These are phyloP conservation scores for Leishmania turanica DNA, from an alignment of 208 protist genomes.

Conservation along the genomic window DNA sequence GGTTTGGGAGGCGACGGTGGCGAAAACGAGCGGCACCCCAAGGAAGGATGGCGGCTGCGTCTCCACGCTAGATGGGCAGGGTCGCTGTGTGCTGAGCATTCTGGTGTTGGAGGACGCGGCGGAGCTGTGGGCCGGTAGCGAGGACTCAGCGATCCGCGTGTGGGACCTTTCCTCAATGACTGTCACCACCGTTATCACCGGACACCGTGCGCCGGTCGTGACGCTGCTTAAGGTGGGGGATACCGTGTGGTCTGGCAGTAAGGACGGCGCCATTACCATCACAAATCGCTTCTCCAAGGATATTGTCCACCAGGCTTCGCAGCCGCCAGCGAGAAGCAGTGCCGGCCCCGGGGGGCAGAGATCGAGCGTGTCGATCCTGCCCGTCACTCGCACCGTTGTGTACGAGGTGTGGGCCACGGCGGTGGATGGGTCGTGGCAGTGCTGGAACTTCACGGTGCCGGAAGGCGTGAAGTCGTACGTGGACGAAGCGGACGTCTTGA, in stretches of 20 bases:
- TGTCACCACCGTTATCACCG: conserved; percentile 40
- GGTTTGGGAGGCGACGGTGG: conserved; percentile 51
- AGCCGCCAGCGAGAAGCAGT: conserved; percentile 33
- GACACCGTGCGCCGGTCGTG: conserved; percentile 55
- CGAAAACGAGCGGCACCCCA: conserved; percentile 12
- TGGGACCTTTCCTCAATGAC: conserved; percentile 51
- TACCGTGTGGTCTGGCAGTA: conserved; percentile 73
- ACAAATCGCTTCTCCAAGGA: conserved; percentile 51
- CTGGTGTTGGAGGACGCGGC: conserved; percentile 40
- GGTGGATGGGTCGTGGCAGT: conserved; percentile 50
- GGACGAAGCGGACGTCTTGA: conserved; percentile 9
- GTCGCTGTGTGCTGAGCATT: conserved; percentile 37
- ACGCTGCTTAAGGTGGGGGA: conserved; percentile 51
- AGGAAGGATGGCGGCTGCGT: conserved; percentile 49
- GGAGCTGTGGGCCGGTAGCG: conserved; percentile 70
- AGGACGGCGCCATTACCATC: conserved; percentile 64
- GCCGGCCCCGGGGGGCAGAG: conserved; percentile 6
- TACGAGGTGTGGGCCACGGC: conserved; percentile 50
- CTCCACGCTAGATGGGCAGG: conserved; percentile 45
- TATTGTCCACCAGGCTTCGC: conserved; percentile 34
- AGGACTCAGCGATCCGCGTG: conserved; percentile 60
- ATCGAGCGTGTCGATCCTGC: conserved; percentile 40
- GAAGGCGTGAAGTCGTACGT: conserved; percentile 14
- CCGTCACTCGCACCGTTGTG: conserved; percentile 39
- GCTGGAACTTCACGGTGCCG: conserved; percentile 43